Percentiles rank a stretch among this genome's conserved stretches.
Conservation (phyloP, 495 filamentous ascomycete genomes). For the Sphaerosporella brunnea region DNA sequence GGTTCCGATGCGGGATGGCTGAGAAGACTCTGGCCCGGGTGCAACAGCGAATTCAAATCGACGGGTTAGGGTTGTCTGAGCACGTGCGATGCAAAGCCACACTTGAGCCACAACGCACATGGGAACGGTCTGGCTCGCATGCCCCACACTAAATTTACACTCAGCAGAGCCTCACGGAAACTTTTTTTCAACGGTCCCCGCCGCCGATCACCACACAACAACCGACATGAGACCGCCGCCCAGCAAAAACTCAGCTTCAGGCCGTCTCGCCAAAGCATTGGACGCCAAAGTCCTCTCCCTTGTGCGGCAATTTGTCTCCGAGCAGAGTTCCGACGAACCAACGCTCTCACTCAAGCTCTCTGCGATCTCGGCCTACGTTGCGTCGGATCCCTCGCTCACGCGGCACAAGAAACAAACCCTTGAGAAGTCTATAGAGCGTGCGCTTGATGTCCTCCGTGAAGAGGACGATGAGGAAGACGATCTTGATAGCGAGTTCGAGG, state of each 20-base stretch:
- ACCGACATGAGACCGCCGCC: not conserved
- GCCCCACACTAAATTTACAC: too few species aligned
- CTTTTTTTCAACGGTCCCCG: too few species aligned
- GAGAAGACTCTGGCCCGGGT: not conserved
- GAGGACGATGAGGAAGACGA: conserved; percentile 33
- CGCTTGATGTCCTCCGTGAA: conserved; percentile 58
- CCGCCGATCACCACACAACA: too few species aligned
- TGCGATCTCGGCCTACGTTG: conserved; percentile 17
- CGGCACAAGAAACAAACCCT: conserved; percentile 33
- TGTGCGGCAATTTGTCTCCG: conserved; percentile 22
- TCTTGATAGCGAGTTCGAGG: conserved; percentile 49
- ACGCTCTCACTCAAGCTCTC: conserved; percentile 14
- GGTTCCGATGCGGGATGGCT: too few species aligned
- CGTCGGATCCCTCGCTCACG: conserved; percentile 14
- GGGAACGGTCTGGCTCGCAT: too few species aligned
- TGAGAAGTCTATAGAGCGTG: conserved; percentile 72
- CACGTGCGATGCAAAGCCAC: too few species aligned
- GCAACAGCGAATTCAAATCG: not conserved
- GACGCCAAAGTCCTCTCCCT: conserved; percentile 19
- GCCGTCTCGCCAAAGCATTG: conserved; percentile 11
- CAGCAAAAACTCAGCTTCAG: not conserved
- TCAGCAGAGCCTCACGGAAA: too few species aligned
- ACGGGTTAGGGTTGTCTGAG: not conserved
- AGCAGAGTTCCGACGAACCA: conserved; percentile 10
- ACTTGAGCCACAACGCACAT: too few species aligned